A percentile compares a stretch with the other conserved stretches of the same genome.
Conservation (phyloP, 2,329 filamentous ascomycete species). For the Phoma sp. region DNA sequence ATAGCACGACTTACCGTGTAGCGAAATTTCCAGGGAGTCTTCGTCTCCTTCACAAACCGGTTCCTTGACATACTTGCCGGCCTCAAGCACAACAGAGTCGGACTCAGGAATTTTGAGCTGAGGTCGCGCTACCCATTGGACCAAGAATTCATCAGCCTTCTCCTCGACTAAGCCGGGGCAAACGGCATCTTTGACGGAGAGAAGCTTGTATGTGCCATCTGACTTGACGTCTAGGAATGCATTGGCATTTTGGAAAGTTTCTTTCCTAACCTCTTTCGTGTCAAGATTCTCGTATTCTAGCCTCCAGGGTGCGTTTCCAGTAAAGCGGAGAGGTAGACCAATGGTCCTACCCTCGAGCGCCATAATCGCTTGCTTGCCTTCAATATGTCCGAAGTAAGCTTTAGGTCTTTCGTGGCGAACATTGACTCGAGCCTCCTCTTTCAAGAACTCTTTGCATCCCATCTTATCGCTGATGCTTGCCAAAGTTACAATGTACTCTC, state of each 20-base stretch:
- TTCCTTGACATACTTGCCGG: conserved; percentile 70
- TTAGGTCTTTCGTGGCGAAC: conserved; percentile 89
- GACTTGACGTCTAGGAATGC: conserved; percentile 69
- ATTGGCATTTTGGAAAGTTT: conserved; percentile 64
- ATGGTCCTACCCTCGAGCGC: conserved; percentile 78
- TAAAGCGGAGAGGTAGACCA: conserved; percentile 80
- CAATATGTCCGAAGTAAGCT: conserved; percentile 82
- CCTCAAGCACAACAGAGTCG: conserved; percentile 62
- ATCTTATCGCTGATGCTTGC: conserved; percentile 85
- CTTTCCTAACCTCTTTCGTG: conserved; percentile 52
- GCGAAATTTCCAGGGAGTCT: conserved; percentile 80
- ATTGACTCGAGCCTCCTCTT: conserved; percentile 82
- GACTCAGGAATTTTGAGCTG: conserved; percentile 69
- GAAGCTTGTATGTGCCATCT: conserved; percentile 79
- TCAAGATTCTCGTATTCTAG: conserved; percentile 76
- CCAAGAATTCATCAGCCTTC: conserved; percentile 74
- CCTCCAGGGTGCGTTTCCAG: conserved; percentile 84
- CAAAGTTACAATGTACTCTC: conserved; percentile 86
- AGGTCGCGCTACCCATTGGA: conserved; percentile 86
- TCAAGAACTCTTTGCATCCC: conserved; percentile 83
- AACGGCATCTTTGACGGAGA: conserved; percentile 75
- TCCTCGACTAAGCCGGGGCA: conserved; percentile 84
- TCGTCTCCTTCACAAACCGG: conserved; percentile 95
- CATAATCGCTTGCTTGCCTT: conserved; percentile 75
- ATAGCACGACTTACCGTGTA: conserved; percentile 67